A percentile compares a stretch with the other conserved stretches of the same genome.
Conservation (phyloP, 495 filamentous ascomycete species). For the Parachaetomium inaequale region DNA sequence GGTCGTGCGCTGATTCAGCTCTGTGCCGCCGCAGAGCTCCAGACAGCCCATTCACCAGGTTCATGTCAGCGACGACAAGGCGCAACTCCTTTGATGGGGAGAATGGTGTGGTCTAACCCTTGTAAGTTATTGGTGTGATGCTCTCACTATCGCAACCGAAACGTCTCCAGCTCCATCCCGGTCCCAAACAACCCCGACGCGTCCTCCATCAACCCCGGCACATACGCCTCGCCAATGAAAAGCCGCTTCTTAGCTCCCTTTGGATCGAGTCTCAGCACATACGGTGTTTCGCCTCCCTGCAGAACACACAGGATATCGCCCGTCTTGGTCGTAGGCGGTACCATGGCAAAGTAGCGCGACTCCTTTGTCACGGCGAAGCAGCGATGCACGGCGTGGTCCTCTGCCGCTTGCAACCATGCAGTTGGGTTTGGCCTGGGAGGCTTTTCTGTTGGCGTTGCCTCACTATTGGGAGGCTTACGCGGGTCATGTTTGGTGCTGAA, state of each 20-base stretch:
- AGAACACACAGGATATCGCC: constrained; percentile 18
- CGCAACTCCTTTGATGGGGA: no score
- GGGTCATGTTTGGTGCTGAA: not conserved
- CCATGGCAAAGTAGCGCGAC: constrained; percentile 13
- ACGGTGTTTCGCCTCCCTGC: constrained; percentile 17
- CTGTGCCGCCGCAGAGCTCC: no score
- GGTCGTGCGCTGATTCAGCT: no score
- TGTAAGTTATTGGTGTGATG: no score
- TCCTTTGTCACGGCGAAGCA: constrained; percentile 16
- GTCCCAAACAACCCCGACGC: not conserved
- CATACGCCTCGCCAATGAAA: constrained; percentile 19
- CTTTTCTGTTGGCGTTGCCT: not conserved
- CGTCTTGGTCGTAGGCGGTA: constrained; percentile 15
- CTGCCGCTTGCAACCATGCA: constrained; percentile 16
- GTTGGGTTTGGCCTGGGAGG: constrained; percentile 6
- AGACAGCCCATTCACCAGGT: no score
- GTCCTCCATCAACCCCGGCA: constrained; percentile 14
- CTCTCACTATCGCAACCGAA: constrained; percentile 10
- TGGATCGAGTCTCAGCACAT: constrained; percentile 13
- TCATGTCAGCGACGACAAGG: no score
- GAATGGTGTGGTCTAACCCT: no score
- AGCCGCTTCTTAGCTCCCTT: not conserved
- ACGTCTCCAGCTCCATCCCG: constrained; percentile 11
- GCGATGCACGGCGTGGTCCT: constrained; percentile 15
- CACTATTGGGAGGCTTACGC: not conserved